Evolutionary conservation across 108 stramenopile species (phyloP), one percentile per base, ranked within the genome.

Genomic region (Skeletonema potamos): DNA sequence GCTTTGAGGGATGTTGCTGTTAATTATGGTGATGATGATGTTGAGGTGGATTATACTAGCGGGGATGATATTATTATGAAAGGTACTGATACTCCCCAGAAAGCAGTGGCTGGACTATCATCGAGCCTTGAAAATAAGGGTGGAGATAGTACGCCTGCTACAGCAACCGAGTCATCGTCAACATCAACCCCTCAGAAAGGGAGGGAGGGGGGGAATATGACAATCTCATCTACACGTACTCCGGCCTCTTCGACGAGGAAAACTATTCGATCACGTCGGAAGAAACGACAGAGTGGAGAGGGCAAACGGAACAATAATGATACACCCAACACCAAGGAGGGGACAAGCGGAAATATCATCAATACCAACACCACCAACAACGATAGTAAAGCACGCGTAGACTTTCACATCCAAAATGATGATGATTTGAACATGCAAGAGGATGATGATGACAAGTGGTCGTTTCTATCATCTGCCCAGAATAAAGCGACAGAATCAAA

Each of bases 1-100:
- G 37, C 86, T 77, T 26, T 80, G 44, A 17, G 62, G 59, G 27
- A 87, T 89, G 87, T 1, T 83, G 41, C 39, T 60, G 65, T 37
- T 85, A 33, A 24, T 79, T 84, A 26, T 76, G 74, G n/a, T 77
- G 82, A 51, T 51, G 48, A 51, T 51, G 48, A n/a, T 51, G 10
- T 41, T 13, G 48, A 24, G 48, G 9, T 51, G 22, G 48, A 51
- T 51, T 22, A 3, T 22, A 34, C 7, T 7, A 20, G 22, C 4
- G 22, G 48, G 15, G 15, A n/a, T 41, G 37, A 13, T 39, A 7
- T 8, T 39, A 15, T 1, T 6, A 39, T 2, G 37, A 0, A 15
- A 2, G 39, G 39, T 4, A 3, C 0, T 51, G 22, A 18, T 22
- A 51, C 48, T 8, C 48, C 48, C 20, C 20, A 24, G 48, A 51